Base-by-base conservation (phyloP, 306 rosid genomes). In the Potentilla sterilis region DNA sequence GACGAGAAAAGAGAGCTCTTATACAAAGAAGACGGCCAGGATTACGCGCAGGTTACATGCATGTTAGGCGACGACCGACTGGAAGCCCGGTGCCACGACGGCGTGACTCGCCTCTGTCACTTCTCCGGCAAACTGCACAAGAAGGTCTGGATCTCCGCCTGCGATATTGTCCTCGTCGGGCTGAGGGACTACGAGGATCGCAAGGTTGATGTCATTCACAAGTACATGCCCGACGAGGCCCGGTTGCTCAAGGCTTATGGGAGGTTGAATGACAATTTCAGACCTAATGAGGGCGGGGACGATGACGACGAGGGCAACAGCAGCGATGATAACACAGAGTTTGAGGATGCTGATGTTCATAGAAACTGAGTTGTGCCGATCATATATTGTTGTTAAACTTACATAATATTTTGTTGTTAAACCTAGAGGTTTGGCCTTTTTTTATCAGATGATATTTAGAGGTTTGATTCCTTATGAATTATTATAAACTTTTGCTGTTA, bases 121-220 rank as follows among this genome's bases (percentile, higher is more conserved):
- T 76, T 85, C 72, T 21, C 75, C 10, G 83, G 85, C 4, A 85
- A 78, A 55, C 68, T 81, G 68, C 83, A 85, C 65, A 78, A 75
- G 83, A 81, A 81, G 71, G 85, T 81, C 12, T 81, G 88, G 88
- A 84, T 84, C 51, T 81, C 83, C 14, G 77, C 83, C 22, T 74
- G 74, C 40, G 85, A 81, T 15, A 72, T 81, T 66, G 64, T 81
- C 44, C 81, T 84, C 6, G 75, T 75, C 7, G 67, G 79, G 6
- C 83, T 84, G 11, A 76, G 75, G n/a, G 85, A 81, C 67, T 81
- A 70, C 70, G 83, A 84, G 71, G 87, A 84, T 7, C 76, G 67
- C 67, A 81, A 84, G 52, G 85, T 79, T 24, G 83, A 71, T 42
- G 81, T 78, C 51, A 78, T 84, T 78, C 83, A 65, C 73, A 84